phyloP scores from a whole-genome alignment of 73 alveolate species.

The Tetrahymena borealis region DNA sequence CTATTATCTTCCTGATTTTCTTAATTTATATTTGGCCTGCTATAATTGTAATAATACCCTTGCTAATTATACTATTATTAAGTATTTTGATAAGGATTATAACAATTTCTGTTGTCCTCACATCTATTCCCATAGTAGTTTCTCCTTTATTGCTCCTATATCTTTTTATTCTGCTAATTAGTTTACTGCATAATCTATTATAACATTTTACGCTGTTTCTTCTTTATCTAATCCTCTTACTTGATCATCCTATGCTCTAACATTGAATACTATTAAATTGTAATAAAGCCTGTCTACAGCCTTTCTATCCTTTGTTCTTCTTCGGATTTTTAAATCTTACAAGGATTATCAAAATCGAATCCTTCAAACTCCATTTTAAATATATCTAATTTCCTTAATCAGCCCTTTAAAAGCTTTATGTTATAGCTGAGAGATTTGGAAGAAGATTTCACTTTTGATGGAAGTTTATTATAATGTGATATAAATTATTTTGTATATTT shows the following conservation, averaged over 20 bases:
- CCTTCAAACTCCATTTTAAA: background rate
- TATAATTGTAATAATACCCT: background rate
- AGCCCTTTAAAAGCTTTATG: background rate
- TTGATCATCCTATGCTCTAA: background rate
- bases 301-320: background rate
- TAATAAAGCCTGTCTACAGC: background rate
- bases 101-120: background rate
- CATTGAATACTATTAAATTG: background rate
- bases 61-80: background rate
- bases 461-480: no score
- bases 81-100: background rate
- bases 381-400: background rate
- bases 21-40: background rate
- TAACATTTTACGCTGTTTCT: background rate
- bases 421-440: no score
- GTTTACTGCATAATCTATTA: background rate
- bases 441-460: no score
- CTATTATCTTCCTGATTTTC: background rate
- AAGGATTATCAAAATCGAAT: background rate
- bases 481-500: no score
- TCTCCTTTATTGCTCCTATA: background rate
- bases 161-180: background rate
- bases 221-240: background rate
- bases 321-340: background rate
- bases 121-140: background rate